Conservation (phyloP, 2,329 filamentous ascomycete genomes). For the Leptographium lundbergii region DNA sequence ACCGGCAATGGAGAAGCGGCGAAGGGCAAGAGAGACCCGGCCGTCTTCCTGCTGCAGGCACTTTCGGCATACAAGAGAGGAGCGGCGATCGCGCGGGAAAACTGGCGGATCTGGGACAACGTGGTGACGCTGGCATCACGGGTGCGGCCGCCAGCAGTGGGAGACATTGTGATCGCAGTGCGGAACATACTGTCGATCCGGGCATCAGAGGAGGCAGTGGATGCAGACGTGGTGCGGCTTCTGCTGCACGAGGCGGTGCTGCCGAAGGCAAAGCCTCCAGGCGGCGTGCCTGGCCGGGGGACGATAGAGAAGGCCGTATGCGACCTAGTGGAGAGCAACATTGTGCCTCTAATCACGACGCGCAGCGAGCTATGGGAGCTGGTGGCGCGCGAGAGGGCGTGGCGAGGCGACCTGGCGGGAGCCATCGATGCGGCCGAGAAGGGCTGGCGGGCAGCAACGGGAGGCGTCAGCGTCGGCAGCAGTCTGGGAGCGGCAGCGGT, state of each 20-base stretch:
- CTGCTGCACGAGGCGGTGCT: constrained; percentile 60
- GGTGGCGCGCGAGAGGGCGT: constrained; percentile 58
- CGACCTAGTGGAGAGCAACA: constrained; percentile 57
- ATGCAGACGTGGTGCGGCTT: constrained; percentile 57
- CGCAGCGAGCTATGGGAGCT: constrained; percentile 67
- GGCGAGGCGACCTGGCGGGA: constrained; percentile 55
- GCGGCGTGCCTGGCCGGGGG: constrained; percentile 39
- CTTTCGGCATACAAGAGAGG: constrained; percentile 80
- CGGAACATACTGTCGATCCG: constrained; percentile 65
- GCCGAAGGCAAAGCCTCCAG: constrained; percentile 16
- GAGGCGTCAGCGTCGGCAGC: constrained; percentile 13
- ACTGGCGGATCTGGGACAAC: constrained; percentile 94
- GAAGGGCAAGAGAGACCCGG: constrained; percentile 21
- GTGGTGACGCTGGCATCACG: constrained; percentile 77
- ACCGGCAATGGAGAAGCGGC: constrained; percentile 15
- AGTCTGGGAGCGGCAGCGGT: constrained; percentile 28
- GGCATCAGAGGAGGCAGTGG: constrained; percentile 65
- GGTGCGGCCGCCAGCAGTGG: constrained; percentile 59
- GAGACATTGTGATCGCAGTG: constrained; percentile 65
- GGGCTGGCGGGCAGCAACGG: constrained; percentile 64
- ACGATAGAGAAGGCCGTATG: constrained; percentile 51
- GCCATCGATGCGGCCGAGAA: constrained; percentile 80
- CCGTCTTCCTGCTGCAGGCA: constrained; percentile 57
- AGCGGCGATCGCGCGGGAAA: constrained; percentile 68
- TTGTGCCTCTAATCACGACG: constrained; percentile 75